Evolutionary conservation across 2,329 filamentous ascomycete genomes (phyloP).

Genomic region (Diaporthe destruens): DNA sequence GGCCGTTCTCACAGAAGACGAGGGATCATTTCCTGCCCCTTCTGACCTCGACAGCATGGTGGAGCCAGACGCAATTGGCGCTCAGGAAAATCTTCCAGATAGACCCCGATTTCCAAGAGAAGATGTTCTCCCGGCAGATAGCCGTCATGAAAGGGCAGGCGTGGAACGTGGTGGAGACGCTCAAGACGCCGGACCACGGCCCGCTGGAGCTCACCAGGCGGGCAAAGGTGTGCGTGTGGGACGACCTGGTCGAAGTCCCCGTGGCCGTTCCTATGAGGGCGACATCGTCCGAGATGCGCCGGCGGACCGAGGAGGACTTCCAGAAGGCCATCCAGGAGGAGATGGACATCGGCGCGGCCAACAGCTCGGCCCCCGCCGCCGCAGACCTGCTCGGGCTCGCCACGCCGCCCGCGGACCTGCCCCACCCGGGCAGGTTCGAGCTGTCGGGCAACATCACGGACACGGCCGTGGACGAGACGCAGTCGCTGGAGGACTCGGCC

Average conservation of each 20-base stretch:
- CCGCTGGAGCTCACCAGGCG: conserved; percentile 92
- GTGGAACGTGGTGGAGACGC: conserved; percentile 98
- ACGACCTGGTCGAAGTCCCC: conserved; percentile 95
- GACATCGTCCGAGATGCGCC: conserved; percentile 86
- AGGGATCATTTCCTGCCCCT: conserved; percentile 96
- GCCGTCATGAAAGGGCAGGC: conserved; percentile 99
- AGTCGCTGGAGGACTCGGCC: conserved; percentile 53
- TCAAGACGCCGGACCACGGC: conserved; percentile 92
- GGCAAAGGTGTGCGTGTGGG: conserved; percentile 95
- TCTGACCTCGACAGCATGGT: conserved; percentile 95
- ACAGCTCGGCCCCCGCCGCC: conserved; percentile 64
- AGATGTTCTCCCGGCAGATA: conserved; percentile 98
- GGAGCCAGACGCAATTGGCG: conserved; percentile 91
- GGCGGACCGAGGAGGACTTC: conserved; percentile 66
- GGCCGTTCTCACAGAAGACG: conserved; percentile 95
- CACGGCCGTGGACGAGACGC: conserved; percentile 54
- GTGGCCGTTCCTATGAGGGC: conserved; percentile 90
- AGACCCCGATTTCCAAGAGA: conserved; percentile 96
- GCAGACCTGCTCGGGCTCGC: conserved; percentile 78
- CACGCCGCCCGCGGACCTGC: conserved; percentile 73
- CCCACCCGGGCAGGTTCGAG: conserved; percentile 82
- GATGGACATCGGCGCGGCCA: conserved; percentile 87
- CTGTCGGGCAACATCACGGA: conserved; percentile 61
- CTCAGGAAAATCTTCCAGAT: conserved; percentile 89
- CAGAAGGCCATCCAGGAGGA: conserved; percentile 77